Percentiles rank a stretch among this genome's conserved stretches.
These are phyloP conservation scores for Adansonia gregorii DNA, from an alignment of 441 rosid species.

Conservation along the genomic window DNA sequence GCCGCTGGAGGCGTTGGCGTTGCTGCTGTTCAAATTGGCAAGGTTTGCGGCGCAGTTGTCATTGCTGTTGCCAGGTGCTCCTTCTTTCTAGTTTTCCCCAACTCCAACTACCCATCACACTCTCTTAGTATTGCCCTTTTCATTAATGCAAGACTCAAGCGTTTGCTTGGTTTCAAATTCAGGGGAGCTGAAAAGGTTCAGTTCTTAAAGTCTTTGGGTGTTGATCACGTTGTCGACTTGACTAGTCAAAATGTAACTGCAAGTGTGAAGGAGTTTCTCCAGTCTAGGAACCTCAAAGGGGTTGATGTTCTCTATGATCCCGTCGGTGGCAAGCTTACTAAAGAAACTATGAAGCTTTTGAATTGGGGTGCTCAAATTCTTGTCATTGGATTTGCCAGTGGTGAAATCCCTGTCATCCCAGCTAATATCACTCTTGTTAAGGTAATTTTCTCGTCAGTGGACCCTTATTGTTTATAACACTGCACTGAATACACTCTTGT, in stretches of 20 bases:
- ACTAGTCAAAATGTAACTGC: conserved; percentile 56
- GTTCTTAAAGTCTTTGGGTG: conserved; percentile 74
- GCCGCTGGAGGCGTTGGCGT: conserved; percentile 99
- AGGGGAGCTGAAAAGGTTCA: conserved; percentile 81
- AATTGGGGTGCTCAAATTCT: conserved; percentile 96
- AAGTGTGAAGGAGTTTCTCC: conserved; percentile 79
- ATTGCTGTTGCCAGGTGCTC: conserved; percentile 87
- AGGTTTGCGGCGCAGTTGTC: conserved; percentile 77
- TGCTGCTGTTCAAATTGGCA: conserved; percentile 93
- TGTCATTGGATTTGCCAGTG: conserved; percentile 90
- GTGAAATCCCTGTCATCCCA: conserved; percentile 79
- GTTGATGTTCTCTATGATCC: conserved; percentile 93
- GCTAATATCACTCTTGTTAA: conserved; percentile 89
- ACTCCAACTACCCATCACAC: too few relatives aligned
- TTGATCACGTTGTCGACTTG: conserved; percentile 82
- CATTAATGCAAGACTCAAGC: not conserved
- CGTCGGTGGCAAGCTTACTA: conserved; percentile 85
- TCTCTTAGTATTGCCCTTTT: too few relatives aligned
- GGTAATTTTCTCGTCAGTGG: conserved; percentile 43
- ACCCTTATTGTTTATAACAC: not conserved
- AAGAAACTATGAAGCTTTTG: conserved; percentile 78
- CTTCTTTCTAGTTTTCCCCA: not conserved
- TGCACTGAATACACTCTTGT: not conserved
- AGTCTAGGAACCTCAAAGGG: conserved; percentile 76
- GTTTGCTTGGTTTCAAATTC: conserved; percentile 1